Conservation (phyloP, 148 eudicot species). For the Amaranthus palmeri region DNA sequence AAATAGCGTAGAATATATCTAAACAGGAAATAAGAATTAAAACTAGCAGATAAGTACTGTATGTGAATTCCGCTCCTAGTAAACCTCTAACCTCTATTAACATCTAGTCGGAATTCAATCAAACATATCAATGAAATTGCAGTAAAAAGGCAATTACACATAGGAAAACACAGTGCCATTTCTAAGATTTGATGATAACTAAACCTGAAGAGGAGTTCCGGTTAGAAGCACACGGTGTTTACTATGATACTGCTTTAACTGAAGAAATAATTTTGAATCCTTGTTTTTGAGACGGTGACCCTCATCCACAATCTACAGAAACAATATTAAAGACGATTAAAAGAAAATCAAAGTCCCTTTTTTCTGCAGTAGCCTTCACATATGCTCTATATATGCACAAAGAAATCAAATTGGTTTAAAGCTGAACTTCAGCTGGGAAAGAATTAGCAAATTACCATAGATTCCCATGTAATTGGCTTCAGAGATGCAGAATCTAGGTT, state of each 20-base stretch:
- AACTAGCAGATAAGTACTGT: not conserved
- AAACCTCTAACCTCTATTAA: too few species aligned
- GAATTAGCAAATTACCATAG: conserved; percentile 57
- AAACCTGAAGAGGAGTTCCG: conserved; percentile 99
- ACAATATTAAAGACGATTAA: conserved; percentile 19
- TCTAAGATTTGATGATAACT: conserved; percentile 9
- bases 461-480: conserved; percentile 93
- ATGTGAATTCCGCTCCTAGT: too few species aligned
- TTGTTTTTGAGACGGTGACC: conserved; percentile 98
- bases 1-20: not conserved
- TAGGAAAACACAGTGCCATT: not conserved
- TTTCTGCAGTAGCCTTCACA: conserved; percentile 1
- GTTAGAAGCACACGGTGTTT: conserved; percentile 88
- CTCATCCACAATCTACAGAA: conserved; percentile 88
- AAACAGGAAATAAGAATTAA: not conserved
- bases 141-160: conserved; percentile 1
- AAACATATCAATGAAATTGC: not conserved
- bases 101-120: not conserved
- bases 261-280: conserved; percentile 85
- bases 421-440: conserved; percentile 7
- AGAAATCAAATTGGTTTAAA: not conserved
- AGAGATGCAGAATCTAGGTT: conserved; percentile 67
- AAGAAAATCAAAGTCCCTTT: conserved; percentile 8
- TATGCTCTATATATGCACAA: not conserved
- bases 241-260: conserved; percentile 66